Evolutionary conservation across 176 grass and related monocot species (phyloP).

Genomic region (Cymbopogon citratus): DNA sequence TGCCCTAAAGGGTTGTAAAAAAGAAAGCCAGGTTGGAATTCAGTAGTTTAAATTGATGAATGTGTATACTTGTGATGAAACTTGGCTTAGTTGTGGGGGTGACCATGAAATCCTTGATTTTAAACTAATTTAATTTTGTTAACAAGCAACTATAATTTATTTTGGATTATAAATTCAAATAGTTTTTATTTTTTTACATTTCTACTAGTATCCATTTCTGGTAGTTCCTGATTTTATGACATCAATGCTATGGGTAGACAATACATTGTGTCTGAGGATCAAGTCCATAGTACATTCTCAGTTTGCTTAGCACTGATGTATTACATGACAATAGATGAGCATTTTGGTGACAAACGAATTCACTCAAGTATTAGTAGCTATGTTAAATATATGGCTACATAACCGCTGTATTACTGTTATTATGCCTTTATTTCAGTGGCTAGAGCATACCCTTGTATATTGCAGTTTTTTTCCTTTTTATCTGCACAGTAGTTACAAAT

Average conservation of each 20-base stretch:
- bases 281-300: not conserved
- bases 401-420: not conserved
- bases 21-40: no score
- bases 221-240: not conserved
- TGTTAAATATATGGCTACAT: conserved; percentile 1
- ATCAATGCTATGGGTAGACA: not conserved
- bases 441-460: not conserved
- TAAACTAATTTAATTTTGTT: not conserved
- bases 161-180: not conserved
- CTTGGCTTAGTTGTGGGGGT: not conserved
- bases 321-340: not conserved
- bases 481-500: not conserved
- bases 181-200: not conserved
- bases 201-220: not conserved
- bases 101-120: not conserved
- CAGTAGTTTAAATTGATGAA: no score
- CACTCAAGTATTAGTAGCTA: not conserved
- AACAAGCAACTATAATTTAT: not conserved
- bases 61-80: no score
- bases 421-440: not conserved
- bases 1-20: not conserved
- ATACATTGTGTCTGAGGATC: not conserved
- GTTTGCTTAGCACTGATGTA: not conserved
- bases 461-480: not conserved
- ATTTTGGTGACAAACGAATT: not conserved